These are phyloP conservation scores for Pyrus communis DNA, from an alignment of 306 rosid species.

Conservation along the genomic window DNA sequence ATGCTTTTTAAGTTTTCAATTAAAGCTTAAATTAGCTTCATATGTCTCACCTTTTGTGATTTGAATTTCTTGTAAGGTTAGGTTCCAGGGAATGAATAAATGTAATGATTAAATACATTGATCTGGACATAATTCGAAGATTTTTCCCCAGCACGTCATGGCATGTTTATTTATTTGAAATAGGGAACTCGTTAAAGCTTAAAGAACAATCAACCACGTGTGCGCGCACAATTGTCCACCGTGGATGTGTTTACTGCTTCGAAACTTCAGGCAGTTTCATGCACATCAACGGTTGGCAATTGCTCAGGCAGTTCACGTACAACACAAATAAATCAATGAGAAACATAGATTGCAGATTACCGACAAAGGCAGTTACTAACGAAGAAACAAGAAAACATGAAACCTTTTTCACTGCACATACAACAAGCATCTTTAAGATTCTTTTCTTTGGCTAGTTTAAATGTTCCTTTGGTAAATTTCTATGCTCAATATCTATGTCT, in stretches of 20 bases:
- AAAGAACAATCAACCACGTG: too few relatives aligned
- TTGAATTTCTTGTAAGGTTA: background rate
- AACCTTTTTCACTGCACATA: conserved; percentile 1
- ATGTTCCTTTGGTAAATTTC: background rate
- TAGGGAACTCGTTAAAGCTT: too few relatives aligned
- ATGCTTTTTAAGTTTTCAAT: conserved; percentile 53
- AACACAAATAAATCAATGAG: background rate
- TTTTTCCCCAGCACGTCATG: too few relatives aligned
- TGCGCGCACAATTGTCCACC: too few relatives aligned
- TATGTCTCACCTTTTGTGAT: background rate
- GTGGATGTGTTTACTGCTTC: background rate
- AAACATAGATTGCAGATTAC: background rate
- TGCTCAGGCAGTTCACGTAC: background rate
- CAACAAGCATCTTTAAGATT: conserved; percentile 1
- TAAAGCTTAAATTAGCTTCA: background rate
- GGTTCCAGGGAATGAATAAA: background rate
- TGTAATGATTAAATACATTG: background rate
- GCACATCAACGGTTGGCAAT: background rate
- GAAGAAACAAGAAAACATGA: background rate
- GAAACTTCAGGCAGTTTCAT: background rate
- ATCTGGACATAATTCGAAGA: background rate
- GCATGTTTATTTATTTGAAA: too few relatives aligned
- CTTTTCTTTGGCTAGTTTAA: background rate
- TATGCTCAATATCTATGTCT: background rate
- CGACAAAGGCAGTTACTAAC: background rate